Base-by-base conservation (phyloP, 2,329 filamentous ascomycete species). In the Lachnellula subtilissima region DNA sequence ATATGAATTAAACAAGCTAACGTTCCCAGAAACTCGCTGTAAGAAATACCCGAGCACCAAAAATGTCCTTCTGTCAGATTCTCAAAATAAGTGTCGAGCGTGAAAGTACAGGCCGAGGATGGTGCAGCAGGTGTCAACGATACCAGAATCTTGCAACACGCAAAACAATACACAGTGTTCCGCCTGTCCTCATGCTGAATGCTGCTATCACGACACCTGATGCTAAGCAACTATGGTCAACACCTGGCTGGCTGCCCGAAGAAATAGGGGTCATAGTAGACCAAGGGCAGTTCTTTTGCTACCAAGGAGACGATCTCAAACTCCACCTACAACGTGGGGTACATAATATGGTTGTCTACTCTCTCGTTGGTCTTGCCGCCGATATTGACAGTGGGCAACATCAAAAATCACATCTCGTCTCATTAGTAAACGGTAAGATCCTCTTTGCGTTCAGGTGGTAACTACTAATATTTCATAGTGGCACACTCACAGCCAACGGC, bases 261-360 rank as follows among this genome's bases (percentile, higher is more conserved):
- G 91, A 97, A 70, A 92, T 99, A 65, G 94, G 94, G 39, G 84
- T 99, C 67, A 89, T 96, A 55, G 84, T 96, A 55, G 89, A 95
- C 57, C 84, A 89, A 65, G 91, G 90, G n/a, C 89, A 96, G 67
- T 89, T 97, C 68, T 92, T 90, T 72, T 97, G 92, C 72, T 97
- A 91, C 62, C 92, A 99, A 72, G 93, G 94, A 2, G 87, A 96
- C 52, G 92, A 97, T 65, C 73, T 99, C 61, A 87, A 87, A 68
- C 74, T 89, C 48, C 89, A 94, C 64, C 74, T 95, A 22, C 87
- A 93, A 67, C 83, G 88, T 35, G 89, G 88, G 22, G 86, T 87
- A 6, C 88, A 92, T 56, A 86, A 88, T 50, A 88, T 97, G 49
- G 84, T 86, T 12, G 87, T 97, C 0, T 99, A 97, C 71, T 95